Conservation (phyloP, 805 yeast genomes). For the baker's yeast (Saccharomyces cerevisiae) region DNA sequence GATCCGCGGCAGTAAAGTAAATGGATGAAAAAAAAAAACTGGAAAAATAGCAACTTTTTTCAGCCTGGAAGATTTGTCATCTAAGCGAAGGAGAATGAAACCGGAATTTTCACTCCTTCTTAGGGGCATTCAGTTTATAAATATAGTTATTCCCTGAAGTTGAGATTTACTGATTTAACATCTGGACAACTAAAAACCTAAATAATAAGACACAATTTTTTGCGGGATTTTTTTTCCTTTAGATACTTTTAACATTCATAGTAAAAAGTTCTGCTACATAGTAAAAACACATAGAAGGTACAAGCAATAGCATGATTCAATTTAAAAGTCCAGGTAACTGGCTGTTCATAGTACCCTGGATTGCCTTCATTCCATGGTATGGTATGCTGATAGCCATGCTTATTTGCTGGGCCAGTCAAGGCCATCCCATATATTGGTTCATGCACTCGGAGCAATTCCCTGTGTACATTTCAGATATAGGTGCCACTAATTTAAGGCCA, state of each 20-base stretch:
- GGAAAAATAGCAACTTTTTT: not conserved
- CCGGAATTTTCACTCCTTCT: not conserved
- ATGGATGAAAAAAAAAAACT: not conserved
- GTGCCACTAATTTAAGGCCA: constrained; percentile 81
- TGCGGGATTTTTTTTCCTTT: constrained; percentile 1
- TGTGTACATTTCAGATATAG: constrained; percentile 77
- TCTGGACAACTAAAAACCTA: not conserved
- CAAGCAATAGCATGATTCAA: not conserved
- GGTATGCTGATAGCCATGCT: constrained; percentile 82
- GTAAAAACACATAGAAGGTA: not conserved
- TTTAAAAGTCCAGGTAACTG: constrained; percentile 33
- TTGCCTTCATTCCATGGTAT: constrained; percentile 72
- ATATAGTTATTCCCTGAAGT: not conserved
- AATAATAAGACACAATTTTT: not conserved
- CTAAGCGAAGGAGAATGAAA: not conserved
- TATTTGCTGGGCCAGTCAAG: constrained; percentile 71
- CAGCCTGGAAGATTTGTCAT: not conserved
- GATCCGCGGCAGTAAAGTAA: not conserved
- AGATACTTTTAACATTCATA: not conserved
- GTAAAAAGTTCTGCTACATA: not conserved
- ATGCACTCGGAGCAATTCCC: constrained; percentile 40
- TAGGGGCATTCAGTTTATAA: not conserved
- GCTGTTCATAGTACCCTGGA: constrained; percentile 52
- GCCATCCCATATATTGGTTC: constrained; percentile 60
- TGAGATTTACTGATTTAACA: not conserved